Conservation (phyloP, 257 asterid species). For the Phtheirospermum japonicum region DNA sequence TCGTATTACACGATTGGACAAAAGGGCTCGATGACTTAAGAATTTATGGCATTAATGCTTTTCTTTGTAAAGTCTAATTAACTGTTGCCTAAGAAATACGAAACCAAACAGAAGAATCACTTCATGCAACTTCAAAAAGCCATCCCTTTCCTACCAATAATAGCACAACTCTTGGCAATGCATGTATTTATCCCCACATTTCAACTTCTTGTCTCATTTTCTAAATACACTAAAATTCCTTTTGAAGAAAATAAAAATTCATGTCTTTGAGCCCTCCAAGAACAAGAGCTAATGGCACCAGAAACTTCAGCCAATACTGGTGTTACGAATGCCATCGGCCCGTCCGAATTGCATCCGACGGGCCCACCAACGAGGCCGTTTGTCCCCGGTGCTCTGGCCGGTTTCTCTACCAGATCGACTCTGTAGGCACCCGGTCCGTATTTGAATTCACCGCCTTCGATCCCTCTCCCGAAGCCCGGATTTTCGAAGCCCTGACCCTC, state of each 20-base stretch:
- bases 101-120: slow-evolving; percentile 29
- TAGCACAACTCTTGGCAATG: slow-evolving; percentile 14
- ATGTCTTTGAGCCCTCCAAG: slow-evolving; percentile 43
- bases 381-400: slow-evolving; percentile 75
- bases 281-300: slow-evolving; percentile 25
- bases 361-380: slow-evolving; percentile 34
- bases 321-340: slow-evolving; percentile 82
- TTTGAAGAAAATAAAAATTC: not conserved
- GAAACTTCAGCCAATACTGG: slow-evolving; percentile 58
- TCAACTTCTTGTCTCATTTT: not conserved
- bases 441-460: slow-evolving; percentile 59
- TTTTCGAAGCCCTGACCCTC: slow-evolving; percentile 62
- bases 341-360: slow-evolving; percentile 41
- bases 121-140: slow-evolving; percentile 36
- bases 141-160: slow-evolving; percentile 36
- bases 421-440: slow-evolving; percentile 38
- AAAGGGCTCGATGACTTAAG: no score
- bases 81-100: slow-evolving; percentile 28
- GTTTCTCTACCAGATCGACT: slow-evolving; percentile 55
- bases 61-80: slow-evolving; percentile 37
- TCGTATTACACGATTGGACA: not conserved
- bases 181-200: slow-evolving; percentile 12
- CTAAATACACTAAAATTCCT: not conserved
- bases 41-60: slow-evolving; percentile 30
- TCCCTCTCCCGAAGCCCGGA: slow-evolving; percentile 76